Evolutionary conservation across 495 filamentous ascomycete genomes (phyloP).

Genomic region (Aspergillus steynii): DNA sequence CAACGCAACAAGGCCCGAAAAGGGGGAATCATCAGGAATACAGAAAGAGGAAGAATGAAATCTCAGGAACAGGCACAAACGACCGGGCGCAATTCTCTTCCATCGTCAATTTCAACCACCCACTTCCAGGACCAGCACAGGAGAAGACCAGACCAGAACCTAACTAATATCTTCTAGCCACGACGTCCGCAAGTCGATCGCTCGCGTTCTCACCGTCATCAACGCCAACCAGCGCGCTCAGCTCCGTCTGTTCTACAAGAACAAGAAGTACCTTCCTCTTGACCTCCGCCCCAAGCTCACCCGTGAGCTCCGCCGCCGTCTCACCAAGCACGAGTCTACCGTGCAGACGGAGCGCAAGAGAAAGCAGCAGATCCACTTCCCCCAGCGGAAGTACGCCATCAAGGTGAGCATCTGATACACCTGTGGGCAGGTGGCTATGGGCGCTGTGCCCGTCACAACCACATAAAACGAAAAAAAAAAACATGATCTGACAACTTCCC

Average conservation of each 20-base stretch:
- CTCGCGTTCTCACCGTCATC: slow-evolving; percentile 97
- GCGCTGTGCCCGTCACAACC: not conserved
- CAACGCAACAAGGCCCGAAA: not conserved
- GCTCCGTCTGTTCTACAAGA: slow-evolving; percentile 98
- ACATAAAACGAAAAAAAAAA: not conserved
- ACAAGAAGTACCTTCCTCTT: slow-evolving; percentile 97
- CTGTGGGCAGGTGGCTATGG: too few relatives aligned
- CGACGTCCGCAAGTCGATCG: slow-evolving; percentile 99
- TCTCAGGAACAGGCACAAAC: not conserved
- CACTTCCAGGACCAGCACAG: not conserved
- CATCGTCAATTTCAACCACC: not conserved
- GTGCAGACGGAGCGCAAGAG: slow-evolving; percentile 82
- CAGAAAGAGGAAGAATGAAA: not conserved
- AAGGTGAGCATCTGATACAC: slow-evolving; percentile 61
- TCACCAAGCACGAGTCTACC: slow-evolving; percentile 85
- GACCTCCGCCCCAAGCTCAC: slow-evolving; percentile 97
- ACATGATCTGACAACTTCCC: slow-evolving; percentile 6
- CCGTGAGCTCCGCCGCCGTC: slow-evolving; percentile 87
- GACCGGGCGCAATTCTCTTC: slow-evolving; percentile 4
- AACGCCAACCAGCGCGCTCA: slow-evolving; percentile 97
- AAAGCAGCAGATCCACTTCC: slow-evolving; percentile 95
- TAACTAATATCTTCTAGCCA: slow-evolving; percentile 61
- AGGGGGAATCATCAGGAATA: not conserved
- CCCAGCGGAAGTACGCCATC: slow-evolving; percentile 95
- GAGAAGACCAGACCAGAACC: not conserved